Conservation (phyloP, 2,329 filamentous ascomycete genomes). For the Neonectria coccinea region DNA sequence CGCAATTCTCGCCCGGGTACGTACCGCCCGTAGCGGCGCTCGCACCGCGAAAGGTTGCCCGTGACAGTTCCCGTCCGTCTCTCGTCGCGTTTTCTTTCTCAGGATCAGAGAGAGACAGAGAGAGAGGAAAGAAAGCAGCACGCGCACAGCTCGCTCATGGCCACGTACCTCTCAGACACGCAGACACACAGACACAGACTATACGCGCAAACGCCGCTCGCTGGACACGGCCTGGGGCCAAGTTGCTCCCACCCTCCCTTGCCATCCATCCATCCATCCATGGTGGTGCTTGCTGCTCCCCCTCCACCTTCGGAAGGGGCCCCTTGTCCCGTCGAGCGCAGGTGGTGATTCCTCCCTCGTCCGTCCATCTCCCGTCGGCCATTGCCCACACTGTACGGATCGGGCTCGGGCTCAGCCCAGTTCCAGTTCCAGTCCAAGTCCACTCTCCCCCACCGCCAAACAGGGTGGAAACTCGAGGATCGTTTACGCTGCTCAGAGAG, state of each 20-base stretch:
- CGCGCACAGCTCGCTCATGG: not conserved
- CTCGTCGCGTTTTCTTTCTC: not conserved
- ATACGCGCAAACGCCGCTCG: not conserved
- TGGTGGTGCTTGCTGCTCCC: slow-evolving; percentile 3
- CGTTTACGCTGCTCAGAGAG: not conserved
- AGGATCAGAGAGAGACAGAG: not conserved
- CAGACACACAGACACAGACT: not conserved
- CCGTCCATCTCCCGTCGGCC: not conserved
- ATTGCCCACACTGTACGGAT: slow-evolving; percentile 28
- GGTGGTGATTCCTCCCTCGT: slow-evolving; percentile 34
- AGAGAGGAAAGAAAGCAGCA: not conserved
- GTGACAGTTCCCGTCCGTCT: slow-evolving; percentile 23
- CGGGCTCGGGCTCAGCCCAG: slow-evolving; percentile 12
- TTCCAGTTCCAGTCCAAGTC: not conserved
- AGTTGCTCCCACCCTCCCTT: slow-evolving; percentile 18
- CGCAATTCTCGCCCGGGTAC: slow-evolving; percentile 34
- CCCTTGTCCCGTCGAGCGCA: slow-evolving; percentile 41
- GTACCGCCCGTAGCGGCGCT: slow-evolving; percentile 31
- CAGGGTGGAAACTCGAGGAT: not conserved
- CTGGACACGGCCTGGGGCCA: slow-evolving; percentile 1
- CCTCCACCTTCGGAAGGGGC: slow-evolving; percentile 12
- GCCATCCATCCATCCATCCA: not conserved
- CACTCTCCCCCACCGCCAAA: not conserved
- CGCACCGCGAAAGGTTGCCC: slow-evolving; percentile 16
- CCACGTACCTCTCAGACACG: not conserved